Conservation (phyloP, 2,329 filamentous ascomycete genomes). For the Microcera coccophila region DNA sequence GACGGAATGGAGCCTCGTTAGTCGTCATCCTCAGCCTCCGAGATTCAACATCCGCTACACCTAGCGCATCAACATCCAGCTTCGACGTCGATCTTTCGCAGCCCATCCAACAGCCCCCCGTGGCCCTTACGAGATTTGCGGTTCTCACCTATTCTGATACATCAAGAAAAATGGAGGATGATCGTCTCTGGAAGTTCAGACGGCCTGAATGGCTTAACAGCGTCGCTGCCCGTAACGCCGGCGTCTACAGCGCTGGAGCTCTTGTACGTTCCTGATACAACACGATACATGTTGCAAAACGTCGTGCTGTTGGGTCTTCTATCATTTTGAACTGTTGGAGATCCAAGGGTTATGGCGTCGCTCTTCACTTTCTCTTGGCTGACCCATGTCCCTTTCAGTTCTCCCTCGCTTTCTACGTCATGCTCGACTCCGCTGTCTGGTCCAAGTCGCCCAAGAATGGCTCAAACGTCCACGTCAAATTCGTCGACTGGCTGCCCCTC, state of each 20-base stretch:
- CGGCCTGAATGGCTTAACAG: slow-evolving; percentile 65
- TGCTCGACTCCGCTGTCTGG: slow-evolving; percentile 66
- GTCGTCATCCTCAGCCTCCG: slow-evolving; percentile 27
- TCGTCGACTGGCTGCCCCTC: slow-evolving; percentile 67
- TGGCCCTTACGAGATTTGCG: no score
- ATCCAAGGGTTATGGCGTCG: neutral
- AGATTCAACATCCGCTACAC: slow-evolving; percentile 4
- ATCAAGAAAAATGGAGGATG: slow-evolving; percentile 51
- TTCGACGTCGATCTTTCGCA: no score
- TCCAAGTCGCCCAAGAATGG: slow-evolving; percentile 58
- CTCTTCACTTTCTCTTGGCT: neutral
- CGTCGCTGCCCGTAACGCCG: slow-evolving; percentile 59
- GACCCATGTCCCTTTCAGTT: slow-evolving; percentile 43
- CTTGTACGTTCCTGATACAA: slow-evolving; percentile 46
- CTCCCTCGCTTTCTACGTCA: slow-evolving; percentile 64
- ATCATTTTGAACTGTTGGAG: no score
- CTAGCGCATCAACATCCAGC: slow-evolving; percentile 5
- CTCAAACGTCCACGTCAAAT: slow-evolving; percentile 58
- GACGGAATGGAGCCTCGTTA: neutral
- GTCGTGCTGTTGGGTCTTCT: neutral
- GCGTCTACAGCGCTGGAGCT: slow-evolving; percentile 60
- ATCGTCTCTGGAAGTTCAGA: slow-evolving; percentile 64
- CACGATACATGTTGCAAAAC: neutral
- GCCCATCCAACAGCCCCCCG: no score
- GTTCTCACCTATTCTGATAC: no score